Conservation (phyloP, 2,329 filamentous ascomycete genomes). For the Lecanicillium sp. region DNA sequence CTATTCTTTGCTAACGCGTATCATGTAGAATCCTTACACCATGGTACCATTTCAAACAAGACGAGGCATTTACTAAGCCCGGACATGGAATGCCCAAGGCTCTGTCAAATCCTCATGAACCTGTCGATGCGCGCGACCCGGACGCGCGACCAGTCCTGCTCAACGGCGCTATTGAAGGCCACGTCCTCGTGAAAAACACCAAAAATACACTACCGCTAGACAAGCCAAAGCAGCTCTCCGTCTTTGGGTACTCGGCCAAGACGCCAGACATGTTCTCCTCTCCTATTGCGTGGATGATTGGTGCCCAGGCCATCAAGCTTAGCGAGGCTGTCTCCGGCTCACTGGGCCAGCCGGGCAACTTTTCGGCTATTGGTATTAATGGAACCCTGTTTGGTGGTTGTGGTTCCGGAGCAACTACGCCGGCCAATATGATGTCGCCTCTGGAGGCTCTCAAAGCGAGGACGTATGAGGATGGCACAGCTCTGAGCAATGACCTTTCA, state of each 20-base stretch:
- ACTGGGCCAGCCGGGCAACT: conserved; percentile 4
- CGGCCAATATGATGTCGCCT: conserved; percentile 41
- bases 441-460: conserved; percentile 46
- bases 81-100: conserved; percentile 45
- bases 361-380: conserved; percentile 37
- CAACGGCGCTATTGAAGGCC: conserved; percentile 53
- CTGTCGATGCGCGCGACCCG: conserved; percentile 47
- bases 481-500: conserved; percentile 52
- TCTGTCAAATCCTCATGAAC: conserved; percentile 39
- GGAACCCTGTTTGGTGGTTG: conserved; percentile 31
- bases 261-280: conserved; percentile 36
- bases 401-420: conserved; percentile 40
- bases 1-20: conserved; percentile 5
- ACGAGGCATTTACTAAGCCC: conserved; percentile 35
- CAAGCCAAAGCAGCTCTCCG: conserved; percentile 40
- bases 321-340: conserved; percentile 23
- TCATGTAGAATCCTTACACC: conserved; percentile 35
- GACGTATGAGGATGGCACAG: conserved; percentile 47
- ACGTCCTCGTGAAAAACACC: conserved; percentile 57
- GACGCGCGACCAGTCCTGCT: conserved; percentile 32
- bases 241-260: conserved; percentile 55
- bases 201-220: conserved; percentile 47
- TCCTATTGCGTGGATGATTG: conserved; percentile 26
- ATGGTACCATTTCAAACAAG: conserved; percentile 50
- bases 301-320: conserved; percentile 28